These are phyloP conservation scores for Solanum bulbocastanum DNA, from an alignment of 257 asterid species.

Conservation along the genomic window DNA sequence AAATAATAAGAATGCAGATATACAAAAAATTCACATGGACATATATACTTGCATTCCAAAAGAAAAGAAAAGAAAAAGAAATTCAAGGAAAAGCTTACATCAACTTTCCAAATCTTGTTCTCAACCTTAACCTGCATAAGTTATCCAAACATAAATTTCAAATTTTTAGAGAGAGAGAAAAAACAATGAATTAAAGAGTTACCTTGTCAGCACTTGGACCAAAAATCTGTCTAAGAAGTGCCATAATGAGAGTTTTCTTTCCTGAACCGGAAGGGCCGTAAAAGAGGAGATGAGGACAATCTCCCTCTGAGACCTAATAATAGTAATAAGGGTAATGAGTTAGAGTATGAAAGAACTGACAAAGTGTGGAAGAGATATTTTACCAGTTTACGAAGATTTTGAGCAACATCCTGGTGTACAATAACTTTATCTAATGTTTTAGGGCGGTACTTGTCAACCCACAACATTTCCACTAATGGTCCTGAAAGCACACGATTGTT, in stretches of 20 bases:
- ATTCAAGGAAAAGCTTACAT: conserved; percentile 42
- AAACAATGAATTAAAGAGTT: background rate
- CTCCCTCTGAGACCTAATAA: conserved; percentile 78
- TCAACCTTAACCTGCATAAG: conserved; percentile 83
- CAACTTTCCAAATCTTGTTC: conserved; percentile 89
- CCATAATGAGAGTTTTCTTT: conserved; percentile 95
- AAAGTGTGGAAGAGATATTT: background rate
- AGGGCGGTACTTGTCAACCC: conserved; percentile 97
- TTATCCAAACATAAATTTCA: background rate
- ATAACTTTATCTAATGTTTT: conserved; percentile 82
- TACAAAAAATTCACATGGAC: background rate
- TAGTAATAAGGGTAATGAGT: conserved; percentile 1
- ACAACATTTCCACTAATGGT: conserved; percentile 47
- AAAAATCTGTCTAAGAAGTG: conserved; percentile 85
- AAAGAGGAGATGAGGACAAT: conserved; percentile 92
- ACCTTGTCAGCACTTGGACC: conserved; percentile 96
- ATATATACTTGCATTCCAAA: background rate
- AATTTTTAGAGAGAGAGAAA: background rate
- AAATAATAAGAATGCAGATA: background rate
- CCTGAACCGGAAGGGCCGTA: conserved; percentile 97
- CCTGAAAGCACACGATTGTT: background rate
- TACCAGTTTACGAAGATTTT: conserved; percentile 87
- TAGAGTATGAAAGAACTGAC: background rate
- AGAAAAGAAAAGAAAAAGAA: background rate
- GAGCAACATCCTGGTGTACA: conserved; percentile 78